Evolutionary conservation across 305 asterid species (phyloP).

Genomic region (Solanum hybrid): DNA sequence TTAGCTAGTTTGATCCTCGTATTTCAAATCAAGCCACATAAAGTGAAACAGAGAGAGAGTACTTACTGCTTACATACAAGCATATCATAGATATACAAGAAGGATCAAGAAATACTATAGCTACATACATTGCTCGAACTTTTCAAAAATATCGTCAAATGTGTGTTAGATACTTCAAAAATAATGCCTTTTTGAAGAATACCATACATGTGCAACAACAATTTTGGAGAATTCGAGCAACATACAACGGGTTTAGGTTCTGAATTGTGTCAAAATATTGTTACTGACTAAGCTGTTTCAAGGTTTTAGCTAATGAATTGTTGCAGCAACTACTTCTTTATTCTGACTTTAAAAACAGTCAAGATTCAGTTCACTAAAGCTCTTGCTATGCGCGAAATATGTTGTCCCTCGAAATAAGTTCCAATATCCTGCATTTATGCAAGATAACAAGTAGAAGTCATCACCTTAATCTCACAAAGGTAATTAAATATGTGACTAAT

Average conservation of each 20-base stretch:
- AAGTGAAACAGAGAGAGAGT: background rate
- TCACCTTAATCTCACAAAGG: too few species aligned
- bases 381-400: too few species aligned
- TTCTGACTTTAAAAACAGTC: too few species aligned
- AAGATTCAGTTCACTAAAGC: too few species aligned
- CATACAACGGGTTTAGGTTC: background rate
- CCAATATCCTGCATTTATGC: too few species aligned
- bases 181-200: background rate
- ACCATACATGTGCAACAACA: accelerated
- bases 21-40: background rate
- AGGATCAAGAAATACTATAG: background rate
- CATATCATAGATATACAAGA: background rate
- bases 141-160: accelerated
- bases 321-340: background rate
- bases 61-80: background rate
- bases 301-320: background rate
- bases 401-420: too few species aligned
- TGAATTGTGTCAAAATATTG: background rate
- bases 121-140: background rate
- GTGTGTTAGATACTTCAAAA: background rate
- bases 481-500: too few species aligned
- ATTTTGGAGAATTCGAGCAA: background rate
- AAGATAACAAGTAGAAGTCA: too few species aligned
- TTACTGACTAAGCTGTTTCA: background rate
- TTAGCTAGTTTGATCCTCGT: background rate